Evolutionary conservation across 2,329 filamentous ascomycete genomes (phyloP).

Genomic region (Fusarium falciforme): DNA sequence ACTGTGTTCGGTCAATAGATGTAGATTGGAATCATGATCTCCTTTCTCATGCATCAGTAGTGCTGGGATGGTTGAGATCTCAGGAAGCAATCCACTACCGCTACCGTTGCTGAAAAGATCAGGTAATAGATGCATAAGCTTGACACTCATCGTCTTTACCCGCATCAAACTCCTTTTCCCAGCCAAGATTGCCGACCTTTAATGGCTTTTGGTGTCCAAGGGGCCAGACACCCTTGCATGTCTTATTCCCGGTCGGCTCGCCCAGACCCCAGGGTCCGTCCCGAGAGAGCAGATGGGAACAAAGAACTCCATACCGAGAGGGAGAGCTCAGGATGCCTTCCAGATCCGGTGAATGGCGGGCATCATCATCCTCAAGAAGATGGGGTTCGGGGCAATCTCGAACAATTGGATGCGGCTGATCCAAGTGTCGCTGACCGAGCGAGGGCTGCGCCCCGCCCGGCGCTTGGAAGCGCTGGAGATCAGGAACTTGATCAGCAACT

Average conservation of each 20-base stretch:
- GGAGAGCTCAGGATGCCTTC: background rate
- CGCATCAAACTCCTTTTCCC: background rate
- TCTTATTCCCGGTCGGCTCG: slow-evolving; percentile 31
- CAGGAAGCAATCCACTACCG: background rate
- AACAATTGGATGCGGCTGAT: slow-evolving; percentile 6
- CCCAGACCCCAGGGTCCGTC: background rate
- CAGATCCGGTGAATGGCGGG: background rate
- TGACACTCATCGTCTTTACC: background rate
- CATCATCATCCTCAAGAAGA: background rate
- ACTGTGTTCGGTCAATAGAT: background rate
- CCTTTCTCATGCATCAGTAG: background rate
- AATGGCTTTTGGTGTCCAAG: slow-evolving; percentile 12
- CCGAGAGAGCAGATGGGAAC: background rate
- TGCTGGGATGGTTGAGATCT: background rate
- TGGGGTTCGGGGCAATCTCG: background rate
- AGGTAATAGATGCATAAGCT: background rate
- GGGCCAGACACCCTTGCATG: slow-evolving; percentile 25
- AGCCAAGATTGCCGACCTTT: background rate
- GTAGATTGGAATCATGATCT: background rate
- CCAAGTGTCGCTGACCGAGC: background rate
- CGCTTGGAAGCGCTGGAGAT: slow-evolving; percentile 22
- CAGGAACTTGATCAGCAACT: slow-evolving; percentile 39
- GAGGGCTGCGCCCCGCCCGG: slow-evolving; percentile 10
- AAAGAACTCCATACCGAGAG: background rate
- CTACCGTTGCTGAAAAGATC: background rate